Conservation (phyloP, 805 yeast genomes). For the Hanseniaspora vineae region DNA sequence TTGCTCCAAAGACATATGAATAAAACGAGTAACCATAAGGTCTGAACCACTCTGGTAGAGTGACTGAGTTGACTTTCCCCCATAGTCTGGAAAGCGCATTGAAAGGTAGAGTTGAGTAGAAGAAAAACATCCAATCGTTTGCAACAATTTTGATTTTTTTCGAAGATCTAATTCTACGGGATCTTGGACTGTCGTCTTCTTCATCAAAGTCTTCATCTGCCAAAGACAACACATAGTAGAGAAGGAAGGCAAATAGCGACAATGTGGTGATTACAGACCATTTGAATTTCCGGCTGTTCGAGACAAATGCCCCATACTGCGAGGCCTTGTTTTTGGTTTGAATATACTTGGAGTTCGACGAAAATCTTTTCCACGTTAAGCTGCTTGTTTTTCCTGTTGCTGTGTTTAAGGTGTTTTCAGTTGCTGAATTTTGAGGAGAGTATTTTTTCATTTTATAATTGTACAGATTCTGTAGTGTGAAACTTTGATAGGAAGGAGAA, state of each 20-base stretch:
- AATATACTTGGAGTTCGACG: too few species aligned
- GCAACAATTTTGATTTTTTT: slow-evolving; percentile 22
- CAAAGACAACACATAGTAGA: background rate
- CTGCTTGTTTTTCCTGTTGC: too few species aligned
- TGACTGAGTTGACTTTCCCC: slow-evolving; percentile 81
- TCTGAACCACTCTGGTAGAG: slow-evolving; percentile 80
- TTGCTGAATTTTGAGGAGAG: background rate
- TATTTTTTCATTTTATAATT: background rate
- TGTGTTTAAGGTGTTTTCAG: background rate
- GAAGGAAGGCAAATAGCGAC: background rate
- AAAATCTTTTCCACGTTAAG: too few species aligned
- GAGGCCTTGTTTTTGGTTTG: too few species aligned
- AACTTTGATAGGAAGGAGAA: background rate
- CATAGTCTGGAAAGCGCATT: slow-evolving; percentile 85
- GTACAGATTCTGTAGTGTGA: background rate
- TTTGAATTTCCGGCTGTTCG: background rate
- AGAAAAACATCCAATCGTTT: slow-evolving; percentile 74
- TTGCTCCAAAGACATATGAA: slow-evolving; percentile 71
- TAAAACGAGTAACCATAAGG: slow-evolving; percentile 71
- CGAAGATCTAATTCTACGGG: background rate
- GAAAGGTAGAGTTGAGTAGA: slow-evolving; percentile 81
- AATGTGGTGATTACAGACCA: background rate
- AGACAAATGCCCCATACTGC: background rate
- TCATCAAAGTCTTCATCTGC: background rate
- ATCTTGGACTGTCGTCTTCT: background rate